phyloP scores from a whole-genome alignment of 805 yeast species.

The Cephaloascus albidus region DNA sequence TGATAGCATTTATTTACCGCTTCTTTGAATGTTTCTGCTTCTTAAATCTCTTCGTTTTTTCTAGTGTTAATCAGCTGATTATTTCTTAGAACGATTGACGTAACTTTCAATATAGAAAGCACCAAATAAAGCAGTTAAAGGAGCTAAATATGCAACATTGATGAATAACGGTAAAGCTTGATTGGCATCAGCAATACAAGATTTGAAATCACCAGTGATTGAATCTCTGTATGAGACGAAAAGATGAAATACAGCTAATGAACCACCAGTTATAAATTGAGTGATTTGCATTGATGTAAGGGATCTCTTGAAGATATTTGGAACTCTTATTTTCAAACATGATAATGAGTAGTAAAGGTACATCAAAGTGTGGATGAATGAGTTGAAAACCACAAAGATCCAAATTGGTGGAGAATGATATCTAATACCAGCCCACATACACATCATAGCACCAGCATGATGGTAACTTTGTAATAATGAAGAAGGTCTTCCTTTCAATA shows the following conservation, averaged over 20 bases:
- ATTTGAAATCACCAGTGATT: constrained; percentile 24
- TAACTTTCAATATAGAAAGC: constrained; percentile 58
- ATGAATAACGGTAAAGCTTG: constrained; percentile 54
- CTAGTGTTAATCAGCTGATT: not conserved
- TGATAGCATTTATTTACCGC: no score
- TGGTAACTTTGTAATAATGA: constrained; percentile 65
- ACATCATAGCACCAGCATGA: constrained; percentile 73
- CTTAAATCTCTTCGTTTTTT: constrained; percentile 2
- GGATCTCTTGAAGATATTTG: constrained; percentile 43
- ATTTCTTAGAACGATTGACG: constrained; percentile 13
- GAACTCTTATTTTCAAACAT: constrained; percentile 49
- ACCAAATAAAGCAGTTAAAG: constrained; percentile 56
- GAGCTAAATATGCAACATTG: constrained; percentile 57
- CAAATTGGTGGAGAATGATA: constrained; percentile 68
- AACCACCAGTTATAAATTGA: constrained; percentile 63
- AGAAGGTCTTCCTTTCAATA: constrained; percentile 59
- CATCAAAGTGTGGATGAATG: constrained; percentile 71
- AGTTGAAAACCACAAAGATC: constrained; percentile 73
- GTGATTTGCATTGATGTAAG: constrained; percentile 61
- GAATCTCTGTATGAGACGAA: constrained; percentile 52
- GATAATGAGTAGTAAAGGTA: constrained; percentile 59
- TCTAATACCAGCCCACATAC: constrained; percentile 74
- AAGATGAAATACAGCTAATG: constrained; percentile 54
- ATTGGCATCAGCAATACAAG: constrained; percentile 49
- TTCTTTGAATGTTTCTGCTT: no score